These are phyloP conservation scores for Medicago lupulina DNA, from an alignment of 306 rosid genomes.

Conservation along the genomic window DNA sequence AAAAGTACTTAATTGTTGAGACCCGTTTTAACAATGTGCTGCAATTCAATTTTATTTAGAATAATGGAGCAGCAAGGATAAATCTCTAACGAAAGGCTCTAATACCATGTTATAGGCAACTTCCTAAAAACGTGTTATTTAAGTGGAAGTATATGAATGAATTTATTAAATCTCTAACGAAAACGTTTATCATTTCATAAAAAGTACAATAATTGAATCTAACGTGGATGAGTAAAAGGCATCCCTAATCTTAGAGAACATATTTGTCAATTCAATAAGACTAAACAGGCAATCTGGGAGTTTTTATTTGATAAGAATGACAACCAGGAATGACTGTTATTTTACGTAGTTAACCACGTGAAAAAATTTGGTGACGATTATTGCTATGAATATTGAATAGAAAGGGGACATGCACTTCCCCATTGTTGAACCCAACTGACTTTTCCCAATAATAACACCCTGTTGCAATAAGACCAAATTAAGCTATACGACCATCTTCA, in stretches of 20 bases:
- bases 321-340: not conserved
- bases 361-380: not conserved
- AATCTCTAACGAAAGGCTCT: too few species aligned
- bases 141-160: not conserved
- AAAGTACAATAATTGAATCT: not conserved
- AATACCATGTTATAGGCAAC: too few species aligned
- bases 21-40: conserved; percentile 3
- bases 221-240: too few species aligned
- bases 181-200: conserved; percentile 19
- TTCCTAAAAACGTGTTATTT: conserved; percentile 9
- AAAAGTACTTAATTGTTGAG: not conserved
- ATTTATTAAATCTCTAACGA: not conserved
- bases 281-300: not conserved
- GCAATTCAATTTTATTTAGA: conserved; percentile 5
- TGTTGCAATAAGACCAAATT: conserved; percentile 14
- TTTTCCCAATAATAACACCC: conserved; percentile 15
- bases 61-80: too few species aligned
- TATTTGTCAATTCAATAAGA: not conserved
- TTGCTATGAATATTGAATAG: not conserved
- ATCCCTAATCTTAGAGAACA: too few species aligned
- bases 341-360: not conserved
- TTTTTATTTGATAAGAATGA: conserved; percentile 15
- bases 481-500: conserved; percentile 15
- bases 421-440: conserved; percentile 2
- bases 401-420: conserved; percentile 1